Base-by-base conservation (phyloP, 2,329 filamentous ascomycete genomes). In the Venturia carpophila region DNA sequence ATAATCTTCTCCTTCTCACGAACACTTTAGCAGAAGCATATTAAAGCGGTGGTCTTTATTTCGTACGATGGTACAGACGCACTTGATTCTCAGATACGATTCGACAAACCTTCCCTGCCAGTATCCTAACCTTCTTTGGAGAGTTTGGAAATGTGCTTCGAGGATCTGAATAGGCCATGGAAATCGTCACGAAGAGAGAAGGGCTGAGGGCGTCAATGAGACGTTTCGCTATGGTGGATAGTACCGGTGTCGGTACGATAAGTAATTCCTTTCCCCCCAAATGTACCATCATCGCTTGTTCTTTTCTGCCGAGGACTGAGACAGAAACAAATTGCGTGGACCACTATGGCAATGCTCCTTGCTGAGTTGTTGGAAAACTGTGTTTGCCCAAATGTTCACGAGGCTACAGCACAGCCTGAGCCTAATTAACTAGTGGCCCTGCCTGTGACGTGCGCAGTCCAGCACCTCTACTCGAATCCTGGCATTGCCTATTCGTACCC, bases 361-460 rank as follows among this genome's bases (percentile, higher is more conserved):
- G 27, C 6, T 58, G 19, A n/a, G 37, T 11, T 37, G 52, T n/a
- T 39, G 30, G 3, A 13, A 34, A 6, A 34, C 49, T 5, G 15
- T 17, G 49, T 27, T 7, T 37, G 3, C 9, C n/a, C 30, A 58
- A 58, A 37, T 37, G 27, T 34, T 56, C 27, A 56, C 52, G 27
- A 56, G 52, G 52, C 52, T 56, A 19, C 30, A 37, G 47, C 47
- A 47, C 45, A 52, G 47, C n/a, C 47, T 52, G 47, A 27, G 27
- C 30, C 30, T 58, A 17, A 56, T n/a, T 5, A 15, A 7, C 27
- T 37, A 58, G 30, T 27, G 30, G 52, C 52, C 21, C 30, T 34
- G 30, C 30, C 27, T 37, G 52, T 58, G 52, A 58, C 52, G 52
- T 58, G 27, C 52, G 52, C 37, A 37, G 30, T 6, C 52, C 52